Evolutionary conservation across 2,329 filamentous ascomycete species (phyloP).

Genomic region (Ampelomyces quisqualis): DNA sequence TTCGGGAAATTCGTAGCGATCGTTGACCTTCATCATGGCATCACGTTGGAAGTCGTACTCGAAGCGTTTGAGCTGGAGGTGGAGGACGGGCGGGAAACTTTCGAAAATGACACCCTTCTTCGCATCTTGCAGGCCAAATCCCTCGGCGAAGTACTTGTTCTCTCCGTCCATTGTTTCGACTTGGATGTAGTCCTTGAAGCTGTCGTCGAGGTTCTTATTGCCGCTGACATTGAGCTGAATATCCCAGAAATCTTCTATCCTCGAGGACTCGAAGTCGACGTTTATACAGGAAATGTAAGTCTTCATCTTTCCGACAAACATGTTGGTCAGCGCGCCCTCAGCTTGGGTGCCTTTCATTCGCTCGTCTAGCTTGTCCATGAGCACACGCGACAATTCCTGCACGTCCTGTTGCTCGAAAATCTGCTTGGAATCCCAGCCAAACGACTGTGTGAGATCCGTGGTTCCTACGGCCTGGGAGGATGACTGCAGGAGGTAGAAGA

Average conservation of each 20-base stretch:
- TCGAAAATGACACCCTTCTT: constrained; percentile 98
- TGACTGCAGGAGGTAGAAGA: constrained; percentile 94
- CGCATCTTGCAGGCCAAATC: constrained; percentile 90
- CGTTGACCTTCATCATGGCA: constrained; percentile 98
- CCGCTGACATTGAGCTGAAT: constrained; percentile 95
- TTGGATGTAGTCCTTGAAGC: constrained; percentile 93
- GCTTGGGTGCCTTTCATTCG: constrained; percentile 97
- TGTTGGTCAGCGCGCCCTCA: constrained; percentile 81
- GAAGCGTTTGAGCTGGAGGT: constrained; percentile 94
- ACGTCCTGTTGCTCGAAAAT: constrained; percentile 99
- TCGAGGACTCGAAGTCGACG: constrained; percentile 93
- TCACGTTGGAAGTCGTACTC: constrained; percentile 96
- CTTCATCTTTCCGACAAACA: constrained; percentile 98
- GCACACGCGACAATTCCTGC: constrained; percentile 90
- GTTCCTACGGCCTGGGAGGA: constrained; percentile 81
- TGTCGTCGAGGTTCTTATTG: constrained; percentile 89
- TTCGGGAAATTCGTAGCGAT: constrained; percentile 86
- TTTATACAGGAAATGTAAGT: constrained; percentile 99
- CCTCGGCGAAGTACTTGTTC: constrained; percentile 95
- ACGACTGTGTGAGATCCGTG: constrained; percentile 90
- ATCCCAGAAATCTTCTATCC: constrained; percentile 98
- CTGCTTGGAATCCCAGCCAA: constrained; percentile 96
- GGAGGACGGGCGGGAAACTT: constrained; percentile 88
- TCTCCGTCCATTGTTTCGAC: constrained; percentile 97
- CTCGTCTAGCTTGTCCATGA: constrained; percentile 96